These are phyloP conservation scores for Vigna nakashimae DNA, from an alignment of 306 rosid species.

Conservation along the genomic window DNA sequence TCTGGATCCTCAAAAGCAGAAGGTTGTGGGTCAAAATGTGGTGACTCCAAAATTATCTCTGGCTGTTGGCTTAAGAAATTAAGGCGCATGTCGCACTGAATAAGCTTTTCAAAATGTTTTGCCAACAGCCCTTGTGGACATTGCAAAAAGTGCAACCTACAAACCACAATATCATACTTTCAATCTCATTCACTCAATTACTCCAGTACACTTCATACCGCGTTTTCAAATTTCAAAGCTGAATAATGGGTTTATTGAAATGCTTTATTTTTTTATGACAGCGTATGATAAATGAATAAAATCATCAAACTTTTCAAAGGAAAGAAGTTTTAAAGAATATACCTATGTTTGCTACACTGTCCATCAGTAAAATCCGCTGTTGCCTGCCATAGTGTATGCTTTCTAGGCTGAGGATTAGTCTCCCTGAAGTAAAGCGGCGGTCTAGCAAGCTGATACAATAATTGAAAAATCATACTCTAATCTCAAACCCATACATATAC, in stretches of 20 bases:
- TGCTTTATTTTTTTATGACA: conserved; percentile 5
- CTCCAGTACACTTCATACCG: background rate
- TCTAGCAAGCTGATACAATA: conserved; percentile 68
- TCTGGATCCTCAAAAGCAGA: conserved; percentile 61
- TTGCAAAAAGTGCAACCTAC: conserved; percentile 84
- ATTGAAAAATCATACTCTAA: background rate
- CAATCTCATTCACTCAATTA: conserved; percentile 5
- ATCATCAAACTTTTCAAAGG: background rate
- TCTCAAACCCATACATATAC: background rate
- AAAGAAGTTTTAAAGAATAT: conserved; percentile 33
- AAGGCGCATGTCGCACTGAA: conserved; percentile 85
- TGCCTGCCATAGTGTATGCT: conserved; percentile 92
- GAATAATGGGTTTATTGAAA: background rate
- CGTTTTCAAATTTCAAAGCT: conserved; percentile 3
- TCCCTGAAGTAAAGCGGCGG: conserved; percentile 91
- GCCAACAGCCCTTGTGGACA: conserved; percentile 79
- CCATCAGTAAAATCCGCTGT: conserved; percentile 87
- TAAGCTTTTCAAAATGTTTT: conserved; percentile 91
- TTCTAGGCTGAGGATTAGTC: conserved; percentile 94
- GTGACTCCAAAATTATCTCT: conserved; percentile 73
- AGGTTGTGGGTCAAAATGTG: conserved; percentile 64
- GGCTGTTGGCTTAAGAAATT: conserved; percentile 82
- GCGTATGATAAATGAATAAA: conserved; percentile 1
- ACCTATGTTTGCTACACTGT: conserved; percentile 74
- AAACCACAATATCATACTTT: conserved; percentile 43